Percentiles rank a stretch among this genome's conserved stretches.
Conservation (phyloP, 176 grass and related monocot genomes). For the Raddia guianensis region DNA sequence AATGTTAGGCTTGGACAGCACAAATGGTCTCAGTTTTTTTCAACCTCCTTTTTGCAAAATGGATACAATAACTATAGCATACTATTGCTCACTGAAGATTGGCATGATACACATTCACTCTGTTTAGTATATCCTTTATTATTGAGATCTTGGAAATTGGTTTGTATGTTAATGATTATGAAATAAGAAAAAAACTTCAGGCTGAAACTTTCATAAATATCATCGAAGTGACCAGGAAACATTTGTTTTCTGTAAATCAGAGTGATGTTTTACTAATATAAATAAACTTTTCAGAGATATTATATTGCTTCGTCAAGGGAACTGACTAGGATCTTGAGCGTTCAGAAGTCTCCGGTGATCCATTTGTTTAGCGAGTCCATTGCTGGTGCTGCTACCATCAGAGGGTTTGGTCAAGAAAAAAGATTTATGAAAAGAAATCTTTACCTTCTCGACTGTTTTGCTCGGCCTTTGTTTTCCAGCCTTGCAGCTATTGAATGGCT, state of each 20-base stretch:
- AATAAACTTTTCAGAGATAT: conserved; percentile 71
- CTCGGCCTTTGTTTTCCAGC: conserved; percentile 93
- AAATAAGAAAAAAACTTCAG: not conserved
- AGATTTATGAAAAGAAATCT: conserved; percentile 97
- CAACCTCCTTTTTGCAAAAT: conserved; percentile 12
- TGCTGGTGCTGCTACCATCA: conserved; percentile 92
- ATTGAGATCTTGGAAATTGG: not conserved
- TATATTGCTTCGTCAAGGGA: conserved; percentile 99
- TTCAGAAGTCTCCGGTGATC: conserved; percentile 97
- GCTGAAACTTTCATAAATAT: not conserved
- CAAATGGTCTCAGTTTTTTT: not conserved
- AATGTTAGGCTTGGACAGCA: not conserved
- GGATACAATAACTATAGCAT: not conserved
- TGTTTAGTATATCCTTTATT: conserved; percentile 11
- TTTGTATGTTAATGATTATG: not conserved
- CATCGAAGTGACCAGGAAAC: not conserved
- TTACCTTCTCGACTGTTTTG: conserved; percentile 90
- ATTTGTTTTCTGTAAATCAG: conserved; percentile 27
- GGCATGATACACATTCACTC: not conserved
- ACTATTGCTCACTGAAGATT: not conserved
- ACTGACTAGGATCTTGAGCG: conserved; percentile 84
- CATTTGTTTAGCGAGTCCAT: conserved; percentile 98
- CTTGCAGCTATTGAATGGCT: conserved; percentile 99
- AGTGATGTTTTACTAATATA: conserved; percentile 37
- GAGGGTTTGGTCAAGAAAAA: conserved; percentile 96